Evolutionary conservation across 305 asterid species (phyloP).

Genomic region (Andrographis paniculata): DNA sequence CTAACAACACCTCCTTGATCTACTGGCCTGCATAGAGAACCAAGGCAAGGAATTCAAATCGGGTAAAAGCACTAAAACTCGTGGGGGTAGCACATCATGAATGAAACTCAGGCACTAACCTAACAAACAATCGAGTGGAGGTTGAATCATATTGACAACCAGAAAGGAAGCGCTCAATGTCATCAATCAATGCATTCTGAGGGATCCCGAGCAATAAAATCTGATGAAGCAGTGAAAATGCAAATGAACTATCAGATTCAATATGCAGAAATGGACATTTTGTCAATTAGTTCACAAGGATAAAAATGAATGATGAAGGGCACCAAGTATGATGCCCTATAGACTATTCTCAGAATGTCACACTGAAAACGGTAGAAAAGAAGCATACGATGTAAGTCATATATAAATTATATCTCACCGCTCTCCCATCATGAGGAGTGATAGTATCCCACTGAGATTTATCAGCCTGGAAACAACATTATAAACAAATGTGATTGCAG

Average conservation of each 20-base stretch:
- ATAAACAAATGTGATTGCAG: not conserved
- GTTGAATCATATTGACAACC: conserved; percentile 64
- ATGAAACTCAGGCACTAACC: conserved; percentile 28
- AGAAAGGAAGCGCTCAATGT: conserved; percentile 67
- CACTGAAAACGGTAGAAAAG: conserved; percentile 6
- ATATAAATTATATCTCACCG: conserved; percentile 43
- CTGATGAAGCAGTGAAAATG: conserved; percentile 22
- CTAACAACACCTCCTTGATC: conserved; percentile 22
- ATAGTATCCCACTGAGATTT: conserved; percentile 45
- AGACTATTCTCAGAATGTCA: conserved; percentile 2
- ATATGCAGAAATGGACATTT: not conserved
- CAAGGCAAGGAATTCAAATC: not conserved
- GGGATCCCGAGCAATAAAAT: conserved; percentile 59
- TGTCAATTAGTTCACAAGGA: too few relatives aligned
- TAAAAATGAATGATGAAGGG: too few relatives aligned
- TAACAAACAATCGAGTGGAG: conserved; percentile 31
- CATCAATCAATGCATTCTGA: conserved; percentile 51
- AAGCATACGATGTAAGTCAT: conserved; percentile 1
- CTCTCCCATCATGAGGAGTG: conserved; percentile 57
- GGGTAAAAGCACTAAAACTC: not conserved
- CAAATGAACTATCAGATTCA: not conserved
- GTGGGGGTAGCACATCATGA: not conserved
- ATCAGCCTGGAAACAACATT: conserved; percentile 37
- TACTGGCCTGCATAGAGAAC: conserved; percentile 32
- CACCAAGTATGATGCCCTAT: too few relatives aligned